Evolutionary conservation across 1,139 yeast species (phyloP).

Genomic region (Zygosaccharomyces sapae): DNA sequence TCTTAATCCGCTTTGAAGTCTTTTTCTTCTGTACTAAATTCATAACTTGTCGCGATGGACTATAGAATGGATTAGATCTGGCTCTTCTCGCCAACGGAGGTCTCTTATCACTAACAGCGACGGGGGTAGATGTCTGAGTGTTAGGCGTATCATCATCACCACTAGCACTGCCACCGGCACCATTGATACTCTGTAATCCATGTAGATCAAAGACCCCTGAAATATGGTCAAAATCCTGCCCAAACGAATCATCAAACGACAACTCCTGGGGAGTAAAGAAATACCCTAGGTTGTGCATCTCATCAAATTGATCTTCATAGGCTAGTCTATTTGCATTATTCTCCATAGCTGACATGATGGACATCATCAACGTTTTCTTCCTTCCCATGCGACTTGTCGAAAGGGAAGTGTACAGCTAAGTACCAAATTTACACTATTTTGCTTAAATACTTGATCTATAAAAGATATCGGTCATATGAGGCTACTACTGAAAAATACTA

Average conservation of each 20-base stretch:
- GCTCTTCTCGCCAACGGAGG: conserved; percentile 12
- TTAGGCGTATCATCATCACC: not conserved
- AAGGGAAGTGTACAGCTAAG: no score
- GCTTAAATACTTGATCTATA: no score
- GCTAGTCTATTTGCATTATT: not conserved
- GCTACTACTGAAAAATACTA: not conserved
- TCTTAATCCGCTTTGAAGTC: conserved; percentile 9
- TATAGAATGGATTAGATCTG: conserved; percentile 25
- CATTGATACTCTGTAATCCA: no score
- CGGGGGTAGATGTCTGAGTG: not conserved
- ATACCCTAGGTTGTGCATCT: conserved; percentile 1
- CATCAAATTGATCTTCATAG: conserved; percentile 3
- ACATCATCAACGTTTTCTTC: not conserved
- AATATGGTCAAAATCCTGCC: not conserved
- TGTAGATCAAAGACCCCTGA: not conserved
- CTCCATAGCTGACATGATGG: conserved; percentile 1
- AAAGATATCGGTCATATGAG: not conserved
- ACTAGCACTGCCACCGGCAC: no score
- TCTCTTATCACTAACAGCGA: not conserved
- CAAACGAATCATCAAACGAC: not conserved
- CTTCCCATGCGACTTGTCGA: not conserved
- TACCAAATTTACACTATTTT: no score
- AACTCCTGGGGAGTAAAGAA: conserved; percentile 5
- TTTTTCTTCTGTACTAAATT: conserved; percentile 19
- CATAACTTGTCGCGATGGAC: conserved; percentile 23